Conservation (phyloP, 1,284 basidiomycete genomes). For the Malassezia sp. region DNA sequence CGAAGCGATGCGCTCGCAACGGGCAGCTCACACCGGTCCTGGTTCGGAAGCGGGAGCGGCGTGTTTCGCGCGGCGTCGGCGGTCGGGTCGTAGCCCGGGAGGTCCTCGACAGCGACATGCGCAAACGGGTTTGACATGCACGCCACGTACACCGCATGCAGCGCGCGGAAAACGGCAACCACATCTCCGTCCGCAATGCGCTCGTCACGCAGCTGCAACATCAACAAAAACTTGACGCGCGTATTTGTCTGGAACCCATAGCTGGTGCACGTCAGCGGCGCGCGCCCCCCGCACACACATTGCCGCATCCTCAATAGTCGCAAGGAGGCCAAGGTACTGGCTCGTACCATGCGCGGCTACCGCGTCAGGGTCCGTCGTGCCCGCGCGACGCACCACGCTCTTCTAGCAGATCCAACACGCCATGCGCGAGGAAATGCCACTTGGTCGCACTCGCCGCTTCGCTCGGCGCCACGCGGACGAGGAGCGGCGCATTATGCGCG, state of each 20-base stretch:
- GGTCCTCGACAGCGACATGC: background rate
- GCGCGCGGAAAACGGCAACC: background rate
- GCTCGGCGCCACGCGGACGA: background rate
- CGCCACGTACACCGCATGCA: background rate
- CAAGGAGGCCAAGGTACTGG: conserved; percentile 12
- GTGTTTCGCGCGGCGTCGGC: background rate
- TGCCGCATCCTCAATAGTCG: conserved; percentile 12
- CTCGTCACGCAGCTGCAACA: conserved; percentile 9
- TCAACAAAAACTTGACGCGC: conserved; percentile 14
- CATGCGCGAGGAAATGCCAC: conserved; percentile 16
- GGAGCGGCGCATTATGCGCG: conserved; percentile 3
- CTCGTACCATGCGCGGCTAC: conserved; percentile 1
- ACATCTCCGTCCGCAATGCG: conserved; percentile 9
- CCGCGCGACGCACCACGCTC: conserved; percentile 10
- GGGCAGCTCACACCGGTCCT: background rate
- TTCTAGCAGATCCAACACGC: conserved; percentile 17
- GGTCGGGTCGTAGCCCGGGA: background rate
- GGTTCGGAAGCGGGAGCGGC: background rate
- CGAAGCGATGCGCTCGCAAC: background rate
- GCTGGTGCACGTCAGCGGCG: conserved; percentile 1
- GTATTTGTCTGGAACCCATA: conserved; percentile 16
- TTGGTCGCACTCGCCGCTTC: conserved; percentile 1
- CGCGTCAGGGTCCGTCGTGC: background rate
- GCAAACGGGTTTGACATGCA: conserved; percentile 12
- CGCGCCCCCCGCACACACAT: conserved; percentile 10